Conservation (phyloP, 192 early-diverging fungal species). For the Diversispora eburnea region DNA sequence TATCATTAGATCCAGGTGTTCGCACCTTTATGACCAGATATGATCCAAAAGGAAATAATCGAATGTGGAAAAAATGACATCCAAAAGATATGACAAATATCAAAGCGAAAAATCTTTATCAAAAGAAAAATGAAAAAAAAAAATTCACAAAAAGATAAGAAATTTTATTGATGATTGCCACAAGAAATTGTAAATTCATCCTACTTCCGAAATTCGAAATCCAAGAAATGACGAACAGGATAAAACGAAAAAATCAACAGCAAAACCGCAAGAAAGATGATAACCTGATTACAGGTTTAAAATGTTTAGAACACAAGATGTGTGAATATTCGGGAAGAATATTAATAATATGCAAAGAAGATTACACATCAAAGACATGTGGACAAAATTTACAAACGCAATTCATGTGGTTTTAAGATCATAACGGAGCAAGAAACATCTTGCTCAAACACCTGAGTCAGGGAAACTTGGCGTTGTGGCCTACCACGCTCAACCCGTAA, state of each 20-base stretch:
- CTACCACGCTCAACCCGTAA: no score
- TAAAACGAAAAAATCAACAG: not conserved
- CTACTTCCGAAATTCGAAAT: no score
- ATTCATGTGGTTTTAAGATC: not conserved
- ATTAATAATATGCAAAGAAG: not conserved
- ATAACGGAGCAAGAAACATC: not conserved
- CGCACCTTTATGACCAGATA: no score
- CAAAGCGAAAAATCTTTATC: no score
- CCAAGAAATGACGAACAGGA: not conserved
- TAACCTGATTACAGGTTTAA: slow-evolving; percentile 11
- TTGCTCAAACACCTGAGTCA: slow-evolving; percentile 18
- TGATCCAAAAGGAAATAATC: no score
- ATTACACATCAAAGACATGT: slow-evolving; percentile 14
- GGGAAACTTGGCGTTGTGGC: not conserved
- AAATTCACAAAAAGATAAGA: no score
- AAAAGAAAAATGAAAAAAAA: no score
- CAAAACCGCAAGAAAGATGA: not conserved
- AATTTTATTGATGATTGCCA: no score
- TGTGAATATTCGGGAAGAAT: not conserved
- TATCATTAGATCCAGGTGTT: no score
- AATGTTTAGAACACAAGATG: not conserved
- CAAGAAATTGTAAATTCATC: no score
- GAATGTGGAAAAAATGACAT: no score
- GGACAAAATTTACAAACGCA: not conserved
- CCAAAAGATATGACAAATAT: no score